These are phyloP conservation scores for Sanguinoderma infundibulare DNA, from an alignment of 1,284 basidiomycete genomes.

Conservation along the genomic window DNA sequence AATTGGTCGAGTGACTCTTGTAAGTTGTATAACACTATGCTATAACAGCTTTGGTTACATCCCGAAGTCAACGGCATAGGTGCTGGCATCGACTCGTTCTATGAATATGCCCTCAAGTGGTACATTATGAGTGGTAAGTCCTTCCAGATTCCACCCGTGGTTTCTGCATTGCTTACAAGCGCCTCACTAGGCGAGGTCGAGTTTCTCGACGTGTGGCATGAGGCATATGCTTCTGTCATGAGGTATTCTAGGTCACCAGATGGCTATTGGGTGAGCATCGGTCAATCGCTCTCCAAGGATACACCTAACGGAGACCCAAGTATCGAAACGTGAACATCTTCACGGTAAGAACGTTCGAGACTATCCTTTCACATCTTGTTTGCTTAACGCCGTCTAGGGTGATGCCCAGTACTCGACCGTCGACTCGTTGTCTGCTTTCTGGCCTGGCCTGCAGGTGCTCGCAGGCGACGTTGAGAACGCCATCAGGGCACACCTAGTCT, in stretches of 20 bases:
- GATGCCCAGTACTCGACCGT: constrained; percentile 70
- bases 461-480: constrained; percentile 90
- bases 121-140: constrained; percentile 86
- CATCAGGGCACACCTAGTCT: constrained; percentile 84
- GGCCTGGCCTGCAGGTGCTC: constrained; percentile 88
- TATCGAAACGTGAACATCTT: constrained; percentile 82
- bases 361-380: neutral
- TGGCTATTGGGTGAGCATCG: constrained; percentile 77
- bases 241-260: constrained; percentile 80
- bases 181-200: constrained; percentile 74
- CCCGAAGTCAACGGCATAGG: constrained; percentile 84
- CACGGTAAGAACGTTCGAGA: constrained; percentile 38
- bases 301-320: constrained; percentile 33
- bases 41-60: constrained; percentile 62
- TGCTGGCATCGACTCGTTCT: constrained; percentile 93
- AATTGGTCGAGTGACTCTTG: constrained; percentile 6
- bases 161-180: neutral
- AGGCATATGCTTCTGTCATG: constrained; percentile 89
- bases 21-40: constrained; percentile 8
- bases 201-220: constrained; percentile 92
- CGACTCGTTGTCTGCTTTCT: constrained; percentile 88
- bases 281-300: neutral
- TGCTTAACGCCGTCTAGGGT: constrained; percentile 45
- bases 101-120: constrained; percentile 90
- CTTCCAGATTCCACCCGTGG: constrained; percentile 14